phyloP scores from a whole-genome alignment of 257 asterid species.

The Solanum piurae region DNA sequence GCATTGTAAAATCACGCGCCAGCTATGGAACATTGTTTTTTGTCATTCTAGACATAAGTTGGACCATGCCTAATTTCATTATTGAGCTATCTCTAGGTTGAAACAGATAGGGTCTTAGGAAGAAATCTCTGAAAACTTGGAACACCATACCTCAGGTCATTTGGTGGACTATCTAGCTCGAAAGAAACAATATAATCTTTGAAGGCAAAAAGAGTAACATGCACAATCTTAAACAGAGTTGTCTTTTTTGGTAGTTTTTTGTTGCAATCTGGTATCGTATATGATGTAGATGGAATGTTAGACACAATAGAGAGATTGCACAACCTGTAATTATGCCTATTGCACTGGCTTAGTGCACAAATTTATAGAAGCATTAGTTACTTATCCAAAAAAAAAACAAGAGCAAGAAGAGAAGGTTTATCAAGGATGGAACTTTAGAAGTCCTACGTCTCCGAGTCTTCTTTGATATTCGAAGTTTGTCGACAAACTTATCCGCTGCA shows the following conservation, averaged over 20 bases:
- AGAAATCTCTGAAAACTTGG: not conserved
- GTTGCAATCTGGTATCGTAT: not conserved
- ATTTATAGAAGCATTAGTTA: not conserved
- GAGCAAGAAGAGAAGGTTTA: not conserved
- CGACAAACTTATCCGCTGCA: not conserved
- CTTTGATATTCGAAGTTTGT: not conserved
- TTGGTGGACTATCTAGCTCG: not conserved
- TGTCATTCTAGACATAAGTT: not conserved
- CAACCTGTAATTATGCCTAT: not conserved
- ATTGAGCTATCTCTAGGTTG: not conserved
- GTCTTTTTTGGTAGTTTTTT: not conserved
- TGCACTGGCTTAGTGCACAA: not conserved
- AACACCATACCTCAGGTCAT: not conserved
- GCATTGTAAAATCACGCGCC: not conserved
- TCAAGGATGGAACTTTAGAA: not conserved
- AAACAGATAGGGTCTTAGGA: not conserved
- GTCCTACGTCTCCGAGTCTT: not conserved
- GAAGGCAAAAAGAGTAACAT: not conserved
- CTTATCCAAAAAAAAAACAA: not conserved
- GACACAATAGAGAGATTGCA: not conserved
- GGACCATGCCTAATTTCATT: not conserved
- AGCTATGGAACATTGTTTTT: not conserved
- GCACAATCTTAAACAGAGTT: not conserved
- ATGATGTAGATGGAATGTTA: not conserved
- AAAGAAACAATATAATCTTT: not conserved